Conservation (phyloP, 495 filamentous ascomycete species). For the Penicillium waksmanii region DNA sequence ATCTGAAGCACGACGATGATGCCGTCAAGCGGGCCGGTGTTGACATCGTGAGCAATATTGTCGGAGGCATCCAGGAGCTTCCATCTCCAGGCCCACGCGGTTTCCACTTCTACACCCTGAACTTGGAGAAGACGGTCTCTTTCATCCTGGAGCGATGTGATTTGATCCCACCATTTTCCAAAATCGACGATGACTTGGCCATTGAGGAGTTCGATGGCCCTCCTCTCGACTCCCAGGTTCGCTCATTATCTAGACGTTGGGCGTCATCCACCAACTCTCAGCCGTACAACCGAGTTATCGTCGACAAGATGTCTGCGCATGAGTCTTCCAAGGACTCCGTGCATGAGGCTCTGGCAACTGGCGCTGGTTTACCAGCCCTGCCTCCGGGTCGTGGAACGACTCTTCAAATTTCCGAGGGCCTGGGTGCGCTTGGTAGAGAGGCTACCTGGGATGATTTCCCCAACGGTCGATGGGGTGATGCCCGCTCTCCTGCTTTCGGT, state of each 20-base stretch:
- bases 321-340: slow-evolving; percentile 43
- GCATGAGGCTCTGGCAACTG: slow-evolving; percentile 61
- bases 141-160: slow-evolving; percentile 86
- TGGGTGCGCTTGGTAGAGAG: slow-evolving; percentile 87
- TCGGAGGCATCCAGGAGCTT: slow-evolving; percentile 63
- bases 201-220: slow-evolving; percentile 50
- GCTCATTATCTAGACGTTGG: slow-evolving; percentile 41
- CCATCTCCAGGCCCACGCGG: slow-evolving; percentile 64
- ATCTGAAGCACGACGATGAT: slow-evolving; percentile 86
- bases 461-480: slow-evolving; percentile 96
- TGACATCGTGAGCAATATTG: slow-evolving; percentile 49
- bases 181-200: slow-evolving; percentile 29
- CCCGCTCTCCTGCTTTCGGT: slow-evolving; percentile 86
- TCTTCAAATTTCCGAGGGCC: slow-evolving; percentile 88
- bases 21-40: slow-evolving; percentile 72
- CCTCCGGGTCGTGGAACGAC: slow-evolving; percentile 70
- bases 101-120: slow-evolving; percentile 97
- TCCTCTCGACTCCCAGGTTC: slow-evolving; percentile 40
- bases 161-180: slow-evolving; percentile 69
- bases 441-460: slow-evolving; percentile 99
- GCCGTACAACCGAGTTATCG: slow-evolving; percentile 83
- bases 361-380: slow-evolving; percentile 43
- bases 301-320: slow-evolving; percentile 54
- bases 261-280: slow-evolving; percentile 57
- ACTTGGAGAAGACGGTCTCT: slow-evolving; percentile 93